Percentiles rank a stretch among this genome's conserved stretches.
These are phyloP conservation scores for Aspergillus ostianus DNA, from an alignment of 495 filamentous ascomycete species.

Conservation along the genomic window DNA sequence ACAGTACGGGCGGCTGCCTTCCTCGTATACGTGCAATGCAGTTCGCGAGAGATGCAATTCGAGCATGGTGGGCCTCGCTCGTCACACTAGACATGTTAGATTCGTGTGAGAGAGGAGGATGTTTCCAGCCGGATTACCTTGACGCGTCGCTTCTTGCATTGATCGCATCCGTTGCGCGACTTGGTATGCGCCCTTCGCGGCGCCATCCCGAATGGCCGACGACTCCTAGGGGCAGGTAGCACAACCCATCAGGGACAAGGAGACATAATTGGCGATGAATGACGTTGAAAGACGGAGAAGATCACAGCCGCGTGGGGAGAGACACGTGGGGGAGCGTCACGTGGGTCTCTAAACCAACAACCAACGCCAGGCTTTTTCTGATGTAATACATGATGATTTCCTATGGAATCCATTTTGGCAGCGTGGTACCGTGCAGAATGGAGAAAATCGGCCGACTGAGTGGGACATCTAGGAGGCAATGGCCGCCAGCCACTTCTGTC, in stretches of 20 bases:
- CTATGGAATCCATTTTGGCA: too few species aligned
- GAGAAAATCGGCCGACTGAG: too few species aligned
- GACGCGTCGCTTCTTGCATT: slow-evolving; percentile 58
- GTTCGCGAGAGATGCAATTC: slow-evolving; percentile 41
- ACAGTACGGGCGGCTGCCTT: slow-evolving; percentile 19
- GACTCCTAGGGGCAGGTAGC: background rate
- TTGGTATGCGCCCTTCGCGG: slow-evolving; percentile 52
- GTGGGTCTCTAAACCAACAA: too few species aligned
- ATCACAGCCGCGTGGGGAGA: too few species aligned
- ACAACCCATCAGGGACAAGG: background rate
- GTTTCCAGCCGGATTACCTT: slow-evolving; percentile 36
- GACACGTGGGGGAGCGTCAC: too few species aligned
- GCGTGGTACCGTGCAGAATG: too few species aligned
- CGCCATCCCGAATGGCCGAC: slow-evolving; percentile 25
- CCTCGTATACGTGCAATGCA: slow-evolving; percentile 40
- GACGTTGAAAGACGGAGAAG: too few species aligned
- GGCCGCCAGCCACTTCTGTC: too few species aligned
- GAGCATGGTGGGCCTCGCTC: slow-evolving; percentile 45
- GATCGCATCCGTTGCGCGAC: slow-evolving; percentile 55
- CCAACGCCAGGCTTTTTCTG: too few species aligned
- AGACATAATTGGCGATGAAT: background rate
- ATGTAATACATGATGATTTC: too few species aligned
- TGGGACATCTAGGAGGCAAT: too few species aligned
- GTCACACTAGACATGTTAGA: slow-evolving; percentile 39
- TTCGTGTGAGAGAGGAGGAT: background rate